Evolutionary conservation across 2,329 filamentous ascomycete species (phyloP).

Genomic region (Arthrobotrys musiformis): DNA sequence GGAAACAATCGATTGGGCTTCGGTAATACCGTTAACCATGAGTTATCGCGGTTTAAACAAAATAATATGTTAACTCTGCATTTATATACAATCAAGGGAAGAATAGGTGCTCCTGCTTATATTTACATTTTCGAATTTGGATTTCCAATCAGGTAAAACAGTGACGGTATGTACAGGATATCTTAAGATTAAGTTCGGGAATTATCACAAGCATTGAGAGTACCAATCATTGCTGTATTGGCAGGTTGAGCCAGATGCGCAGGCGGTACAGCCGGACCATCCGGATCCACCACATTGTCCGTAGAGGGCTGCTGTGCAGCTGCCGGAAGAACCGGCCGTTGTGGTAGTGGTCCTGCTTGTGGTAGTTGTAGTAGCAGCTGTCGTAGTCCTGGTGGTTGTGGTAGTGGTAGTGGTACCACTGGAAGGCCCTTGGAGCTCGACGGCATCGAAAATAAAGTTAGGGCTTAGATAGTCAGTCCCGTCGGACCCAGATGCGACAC

Average conservation of each 20-base stretch:
- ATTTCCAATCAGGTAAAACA: background rate
- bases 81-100: too few relatives aligned
- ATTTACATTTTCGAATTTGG: background rate
- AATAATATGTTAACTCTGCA: too few relatives aligned
- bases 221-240: constrained; percentile 57
- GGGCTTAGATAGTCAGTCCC: constrained; percentile 70
- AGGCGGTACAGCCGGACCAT: constrained; percentile 56
- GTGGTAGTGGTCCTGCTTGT: constrained; percentile 22
- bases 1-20: too few relatives aligned
- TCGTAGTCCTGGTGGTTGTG: constrained; percentile 3
- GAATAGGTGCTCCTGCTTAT: too few relatives aligned
- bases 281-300: constrained; percentile 59
- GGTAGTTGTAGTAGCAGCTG: constrained; percentile 1
- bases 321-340: constrained; percentile 1
- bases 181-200: background rate
- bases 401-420: constrained; percentile 26
- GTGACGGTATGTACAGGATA: constrained; percentile 16
- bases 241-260: constrained; percentile 57
- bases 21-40: too few relatives aligned
- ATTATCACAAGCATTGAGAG: constrained; percentile 57
- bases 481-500: constrained; percentile 70
- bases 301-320: constrained; percentile 30
- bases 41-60: too few relatives aligned
- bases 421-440: constrained; percentile 47
- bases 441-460: constrained; percentile 62